These are phyloP conservation scores for Thuja plicata DNA, from an alignment of 83 land plant species.

Conservation along the genomic window DNA sequence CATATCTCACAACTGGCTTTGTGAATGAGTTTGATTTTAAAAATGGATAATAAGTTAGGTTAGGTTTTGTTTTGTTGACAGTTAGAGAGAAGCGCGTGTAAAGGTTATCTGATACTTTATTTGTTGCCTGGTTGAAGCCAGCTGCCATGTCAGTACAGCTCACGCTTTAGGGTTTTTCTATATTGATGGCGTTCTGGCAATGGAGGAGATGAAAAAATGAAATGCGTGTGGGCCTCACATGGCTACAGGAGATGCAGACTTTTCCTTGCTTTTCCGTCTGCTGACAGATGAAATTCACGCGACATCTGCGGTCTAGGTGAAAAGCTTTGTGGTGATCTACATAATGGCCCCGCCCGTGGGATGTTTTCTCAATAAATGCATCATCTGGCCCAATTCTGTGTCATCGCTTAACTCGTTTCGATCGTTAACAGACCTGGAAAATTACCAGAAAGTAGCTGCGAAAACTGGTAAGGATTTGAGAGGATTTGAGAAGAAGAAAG, in stretches of 20 bases:
- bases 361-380: neutral
- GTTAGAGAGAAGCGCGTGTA: slow-evolving; percentile 1
- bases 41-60: neutral
- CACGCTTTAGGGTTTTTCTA: neutral
- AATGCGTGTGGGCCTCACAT: slow-evolving; percentile 15
- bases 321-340: neutral
- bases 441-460: neutral
- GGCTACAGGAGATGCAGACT: neutral
- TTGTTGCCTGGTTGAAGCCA: neutral
- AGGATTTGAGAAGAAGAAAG: neutral
- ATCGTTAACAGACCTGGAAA: neutral
- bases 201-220: neutral
- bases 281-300: neutral
- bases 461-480: neutral
- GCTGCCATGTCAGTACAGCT: slow-evolving; percentile 9
- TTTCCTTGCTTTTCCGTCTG: too few species aligned
- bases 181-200: neutral
- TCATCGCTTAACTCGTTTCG: neutral
- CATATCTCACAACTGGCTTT: too few species aligned
- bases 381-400: neutral
- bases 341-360: neutral
- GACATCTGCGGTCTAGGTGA: neutral
- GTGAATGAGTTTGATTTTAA: neutral
- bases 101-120: neutral
- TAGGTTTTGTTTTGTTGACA: neutral